Base-by-base conservation (phyloP, 768 basidiomycete genomes). In the Daedaleopsis sinensis region DNA sequence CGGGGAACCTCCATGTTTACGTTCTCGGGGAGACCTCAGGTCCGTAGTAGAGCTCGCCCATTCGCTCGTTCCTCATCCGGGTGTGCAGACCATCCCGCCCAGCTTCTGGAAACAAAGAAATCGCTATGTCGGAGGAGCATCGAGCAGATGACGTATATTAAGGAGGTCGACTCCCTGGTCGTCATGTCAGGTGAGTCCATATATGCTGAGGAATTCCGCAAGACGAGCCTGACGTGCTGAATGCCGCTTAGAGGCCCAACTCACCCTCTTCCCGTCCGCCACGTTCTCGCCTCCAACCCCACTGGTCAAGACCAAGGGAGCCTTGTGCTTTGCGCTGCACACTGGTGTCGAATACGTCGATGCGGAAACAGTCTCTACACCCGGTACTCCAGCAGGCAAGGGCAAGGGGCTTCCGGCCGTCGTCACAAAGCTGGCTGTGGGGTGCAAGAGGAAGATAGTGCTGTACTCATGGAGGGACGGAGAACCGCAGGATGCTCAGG, bases 401-500 rank as follows among this genome's bases (percentile, higher is more conserved):
- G 75, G 73, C 1, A 80, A 79, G 32, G 77, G 82, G 11, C 86
- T 90, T 36, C 87, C 91, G 37, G 82, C 81, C 3, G 73, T 88
- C 23, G 78, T 92, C n/a, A 94, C 94, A 0, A 81, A 83, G 57
- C 81, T 99, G 16, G 80, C 93, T 13, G 81, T 97, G 5, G 96
- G 95, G 27, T 97, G 96, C 71, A 78, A 90, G 63, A 82, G 94
- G 64, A 93, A 88, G 71, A 84, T 92, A 8, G 88, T 95, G 0
- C 76, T 97, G 16, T 94, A 95, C 71, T 83, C 85, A 9, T 96
- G 94, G 90, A 88, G 83, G 63, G 93, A 95, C 67, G 91, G 93
- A 18, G 89, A 94, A 59, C 80, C 87, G 24, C 87, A 92, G 64
- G 87, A 86, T 46, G 72, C 80, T 52, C 87, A 86, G 78, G 92